Conservation (phyloP, 2,329 filamentous ascomycete genomes). For the Aspergillus pseudoterreus region DNA sequence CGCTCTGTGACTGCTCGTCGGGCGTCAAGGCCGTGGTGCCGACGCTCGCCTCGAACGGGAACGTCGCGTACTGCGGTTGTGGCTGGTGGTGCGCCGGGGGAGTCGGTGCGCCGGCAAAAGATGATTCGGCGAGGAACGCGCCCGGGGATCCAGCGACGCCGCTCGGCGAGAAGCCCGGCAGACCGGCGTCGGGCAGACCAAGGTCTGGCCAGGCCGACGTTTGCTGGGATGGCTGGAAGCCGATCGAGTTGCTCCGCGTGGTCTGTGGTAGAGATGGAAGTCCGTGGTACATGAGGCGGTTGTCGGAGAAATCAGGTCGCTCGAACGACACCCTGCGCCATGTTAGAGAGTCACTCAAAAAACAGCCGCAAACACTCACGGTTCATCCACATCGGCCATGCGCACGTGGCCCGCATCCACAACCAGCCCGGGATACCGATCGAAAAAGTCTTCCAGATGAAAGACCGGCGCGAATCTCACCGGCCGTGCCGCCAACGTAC, state of each 20-base stretch:
- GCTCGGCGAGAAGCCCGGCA: slow-evolving; percentile 38
- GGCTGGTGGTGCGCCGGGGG: slow-evolving; percentile 15
- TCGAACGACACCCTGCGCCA: slow-evolving; percentile 7
- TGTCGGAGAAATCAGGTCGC: slow-evolving; percentile 13
- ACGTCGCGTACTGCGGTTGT: slow-evolving; percentile 36
- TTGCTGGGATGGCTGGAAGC: slow-evolving; percentile 20
- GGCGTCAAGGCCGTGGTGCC: slow-evolving; percentile 26
- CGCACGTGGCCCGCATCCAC: slow-evolving; percentile 75
- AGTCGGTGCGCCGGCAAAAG: slow-evolving; percentile 21
- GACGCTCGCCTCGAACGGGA: slow-evolving; percentile 31
- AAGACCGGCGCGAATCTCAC: slow-evolving; percentile 76
- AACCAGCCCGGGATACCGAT: slow-evolving; percentile 68
- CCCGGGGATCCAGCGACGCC: slow-evolving; percentile 29
- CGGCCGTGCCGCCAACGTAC: slow-evolving; percentile 63
- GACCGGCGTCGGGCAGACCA: slow-evolving; percentile 14
- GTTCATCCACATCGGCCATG: slow-evolving; percentile 64
- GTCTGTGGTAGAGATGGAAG: slow-evolving; percentile 11
- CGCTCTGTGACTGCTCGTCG: slow-evolving; percentile 43
- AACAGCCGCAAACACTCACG: slow-evolving; percentile 1
- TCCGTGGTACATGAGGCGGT: slow-evolving; percentile 14
- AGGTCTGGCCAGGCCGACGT: slow-evolving; percentile 12
- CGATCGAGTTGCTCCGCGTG: slow-evolving; percentile 19
- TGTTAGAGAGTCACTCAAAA: not conserved
- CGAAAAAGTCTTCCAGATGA: slow-evolving; percentile 83
- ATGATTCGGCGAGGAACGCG: slow-evolving; percentile 30